Conservation (phyloP, 2,329 filamentous ascomycete genomes). For the Cercospora brassicicola region DNA sequence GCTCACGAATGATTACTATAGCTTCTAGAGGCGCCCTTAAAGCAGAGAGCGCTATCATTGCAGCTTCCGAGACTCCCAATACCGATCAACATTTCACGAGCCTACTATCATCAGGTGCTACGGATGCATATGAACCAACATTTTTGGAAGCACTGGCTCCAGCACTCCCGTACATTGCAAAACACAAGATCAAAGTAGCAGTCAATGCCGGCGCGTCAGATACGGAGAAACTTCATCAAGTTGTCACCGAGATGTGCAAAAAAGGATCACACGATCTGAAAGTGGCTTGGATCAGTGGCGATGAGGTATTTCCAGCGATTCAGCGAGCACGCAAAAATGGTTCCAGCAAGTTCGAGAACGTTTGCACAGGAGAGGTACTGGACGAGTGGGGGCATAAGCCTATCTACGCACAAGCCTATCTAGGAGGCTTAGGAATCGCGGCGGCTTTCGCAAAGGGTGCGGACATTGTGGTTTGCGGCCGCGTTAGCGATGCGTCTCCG, state of each 20-base stretch:
- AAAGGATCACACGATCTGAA: slow-evolving; percentile 44
- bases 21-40: slow-evolving; percentile 51
- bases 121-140: slow-evolving; percentile 53
- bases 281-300: slow-evolving; percentile 52
- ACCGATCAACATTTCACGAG: neutral
- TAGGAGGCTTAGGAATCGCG: slow-evolving; percentile 48
- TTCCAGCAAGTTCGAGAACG: slow-evolving; percentile 37
- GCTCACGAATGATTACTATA: neutral
- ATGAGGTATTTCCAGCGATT: slow-evolving; percentile 41
- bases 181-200: slow-evolving; percentile 56
- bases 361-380: slow-evolving; percentile 44
- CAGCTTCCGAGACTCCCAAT: neutral
- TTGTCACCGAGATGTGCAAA: slow-evolving; percentile 42
- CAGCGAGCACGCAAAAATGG: slow-evolving; percentile 42
- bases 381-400: slow-evolving; percentile 38
- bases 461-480: slow-evolving; percentile 49
- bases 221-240: slow-evolving; percentile 53
- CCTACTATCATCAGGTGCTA: slow-evolving; percentile 13
- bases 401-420: slow-evolving; percentile 43
- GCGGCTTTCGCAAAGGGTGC: slow-evolving; percentile 45
- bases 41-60: slow-evolving; percentile 34
- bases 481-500: slow-evolving; percentile 48
- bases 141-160: slow-evolving; percentile 53
- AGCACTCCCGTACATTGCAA: slow-evolving; percentile 48
- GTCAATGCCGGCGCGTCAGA: slow-evolving; percentile 60